Evolutionary conservation across 1,284 basidiomycete species (phyloP).

Genomic region (Mycena citricolor): DNA sequence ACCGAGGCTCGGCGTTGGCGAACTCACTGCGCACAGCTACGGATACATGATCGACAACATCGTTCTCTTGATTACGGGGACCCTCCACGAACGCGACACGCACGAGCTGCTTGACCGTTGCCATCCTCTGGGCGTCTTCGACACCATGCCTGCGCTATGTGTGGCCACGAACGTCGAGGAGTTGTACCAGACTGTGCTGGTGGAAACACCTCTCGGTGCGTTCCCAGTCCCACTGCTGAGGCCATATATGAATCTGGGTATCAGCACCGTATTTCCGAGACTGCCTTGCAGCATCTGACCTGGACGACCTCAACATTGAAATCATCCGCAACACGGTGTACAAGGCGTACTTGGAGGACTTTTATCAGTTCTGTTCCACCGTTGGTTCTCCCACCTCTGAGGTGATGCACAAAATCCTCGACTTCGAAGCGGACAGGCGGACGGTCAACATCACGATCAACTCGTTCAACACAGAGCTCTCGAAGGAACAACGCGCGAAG

Average conservation of each 20-base stretch:
- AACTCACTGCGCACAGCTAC: slow-evolving; percentile 55
- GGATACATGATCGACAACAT: slow-evolving; percentile 99
- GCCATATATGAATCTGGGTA: slow-evolving; percentile 10
- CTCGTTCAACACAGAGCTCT: slow-evolving; percentile 93
- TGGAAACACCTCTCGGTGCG: slow-evolving; percentile 95
- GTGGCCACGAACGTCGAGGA: slow-evolving; percentile 99
- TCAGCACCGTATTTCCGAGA: slow-evolving; percentile 96
- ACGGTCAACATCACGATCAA: slow-evolving; percentile 99
- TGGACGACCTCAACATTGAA: slow-evolving; percentile 99
- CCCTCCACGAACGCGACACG: slow-evolving; percentile 95
- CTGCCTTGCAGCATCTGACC: slow-evolving; percentile 91
- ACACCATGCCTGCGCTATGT: slow-evolving; percentile 98
- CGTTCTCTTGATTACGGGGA: slow-evolving; percentile 95
- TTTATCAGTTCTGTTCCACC: slow-evolving; percentile 80
- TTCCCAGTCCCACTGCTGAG: slow-evolving; percentile 17
- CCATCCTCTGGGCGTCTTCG: slow-evolving; percentile 96
- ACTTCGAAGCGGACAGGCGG: slow-evolving; percentile 96
- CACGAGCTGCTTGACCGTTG: slow-evolving; percentile 96
- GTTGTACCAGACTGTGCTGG: slow-evolving; percentile 93
- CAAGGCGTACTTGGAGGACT: slow-evolving; percentile 99
- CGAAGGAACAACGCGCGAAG: slow-evolving; percentile 94
- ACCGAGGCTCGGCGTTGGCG: slow-evolving; percentile 5
- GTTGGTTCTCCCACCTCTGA: slow-evolving; percentile 86
- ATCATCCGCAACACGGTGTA: slow-evolving; percentile 99
- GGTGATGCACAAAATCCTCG: slow-evolving; percentile 86